A percentile compares a stretch with the other conserved stretches of the same genome.
phyloP scores from a whole-genome alignment of 176 grass and related monocot genomes.

The Avena eriantha region DNA sequence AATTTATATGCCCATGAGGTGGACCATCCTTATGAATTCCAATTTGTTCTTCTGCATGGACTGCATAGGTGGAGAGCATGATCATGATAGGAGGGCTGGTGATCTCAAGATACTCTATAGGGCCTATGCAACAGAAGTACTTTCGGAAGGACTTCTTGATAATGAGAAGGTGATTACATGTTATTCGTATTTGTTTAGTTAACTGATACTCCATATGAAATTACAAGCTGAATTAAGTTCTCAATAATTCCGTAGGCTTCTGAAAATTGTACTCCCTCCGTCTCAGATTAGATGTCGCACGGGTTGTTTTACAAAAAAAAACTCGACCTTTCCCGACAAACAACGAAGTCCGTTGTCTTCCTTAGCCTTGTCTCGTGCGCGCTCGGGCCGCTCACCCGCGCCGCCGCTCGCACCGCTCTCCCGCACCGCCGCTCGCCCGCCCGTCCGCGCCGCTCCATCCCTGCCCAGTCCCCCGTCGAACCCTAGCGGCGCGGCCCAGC shows the following conservation, averaged over 20 bases:
- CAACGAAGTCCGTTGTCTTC: no score
- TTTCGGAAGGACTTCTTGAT: conserved; percentile 74
- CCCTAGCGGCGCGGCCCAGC: no score
- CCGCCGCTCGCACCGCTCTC: no score
- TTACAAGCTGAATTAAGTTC: conserved; percentile 17
- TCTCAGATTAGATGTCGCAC: no score
- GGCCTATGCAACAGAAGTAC: conserved; percentile 75
- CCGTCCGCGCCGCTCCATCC: no score
- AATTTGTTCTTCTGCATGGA: conserved; percentile 21
- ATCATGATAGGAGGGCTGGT: conserved; percentile 69
- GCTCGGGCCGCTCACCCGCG: no score
- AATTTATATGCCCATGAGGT: conserved; percentile 44
- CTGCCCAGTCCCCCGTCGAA: no score
- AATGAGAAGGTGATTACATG: conserved; percentile 66
- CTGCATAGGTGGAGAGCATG: conserved; percentile 75
- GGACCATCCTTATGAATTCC: conserved; percentile 11
- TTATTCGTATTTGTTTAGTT: conserved; percentile 32
- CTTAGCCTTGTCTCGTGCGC: no score
- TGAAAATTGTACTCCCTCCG: conserved; percentile 23
- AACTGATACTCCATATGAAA: conserved; percentile 29
- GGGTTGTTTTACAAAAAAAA: no score
- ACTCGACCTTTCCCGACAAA: no score
- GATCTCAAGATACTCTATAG: conserved; percentile 89
- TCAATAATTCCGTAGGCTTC: not conserved
- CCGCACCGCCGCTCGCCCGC: no score